Evolutionary conservation across 2,329 filamentous ascomycete genomes (phyloP).

Genomic region (Colletotrichum sublineola): DNA sequence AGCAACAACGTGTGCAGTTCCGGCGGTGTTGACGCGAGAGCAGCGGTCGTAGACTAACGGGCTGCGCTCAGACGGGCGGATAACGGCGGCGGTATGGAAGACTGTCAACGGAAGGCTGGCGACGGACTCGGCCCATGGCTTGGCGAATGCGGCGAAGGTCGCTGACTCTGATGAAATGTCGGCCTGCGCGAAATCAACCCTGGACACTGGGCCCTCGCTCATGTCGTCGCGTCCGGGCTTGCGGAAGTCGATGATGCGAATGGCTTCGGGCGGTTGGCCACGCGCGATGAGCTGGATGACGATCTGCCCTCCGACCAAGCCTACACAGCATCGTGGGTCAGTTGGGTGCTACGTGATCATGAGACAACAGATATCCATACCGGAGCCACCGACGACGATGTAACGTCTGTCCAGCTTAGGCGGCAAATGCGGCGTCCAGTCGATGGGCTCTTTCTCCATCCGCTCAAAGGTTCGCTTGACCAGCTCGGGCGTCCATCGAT

Average conservation of each 20-base stretch:
- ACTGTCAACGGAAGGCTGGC: slow-evolving; percentile 65
- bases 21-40: slow-evolving; percentile 63
- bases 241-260: slow-evolving; percentile 67
- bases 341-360: not conserved
- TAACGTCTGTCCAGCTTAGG: slow-evolving; percentile 58
- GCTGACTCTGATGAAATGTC: slow-evolving; percentile 63
- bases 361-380: slow-evolving; percentile 47
- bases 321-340: slow-evolving; percentile 47
- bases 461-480: slow-evolving; percentile 53
- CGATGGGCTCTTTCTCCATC: slow-evolving; percentile 53
- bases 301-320: slow-evolving; percentile 68
- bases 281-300: slow-evolving; percentile 66
- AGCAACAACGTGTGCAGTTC: slow-evolving; percentile 62
- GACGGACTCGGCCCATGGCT: slow-evolving; percentile 59
- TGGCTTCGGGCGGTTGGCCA: slow-evolving; percentile 63
- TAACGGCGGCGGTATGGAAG: slow-evolving; percentile 69
- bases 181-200: slow-evolving; percentile 60
- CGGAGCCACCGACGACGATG: slow-evolving; percentile 62
- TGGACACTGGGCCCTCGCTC: slow-evolving; percentile 49
- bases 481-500: slow-evolving; percentile 54
- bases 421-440: slow-evolving; percentile 56
- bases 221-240: slow-evolving; percentile 59
- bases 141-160: slow-evolving; percentile 60
- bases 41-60: slow-evolving; percentile 59
- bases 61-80: slow-evolving; percentile 64